These are phyloP conservation scores for Otatea glauca DNA, from an alignment of 176 grass and related monocot species.

Conservation along the genomic window DNA sequence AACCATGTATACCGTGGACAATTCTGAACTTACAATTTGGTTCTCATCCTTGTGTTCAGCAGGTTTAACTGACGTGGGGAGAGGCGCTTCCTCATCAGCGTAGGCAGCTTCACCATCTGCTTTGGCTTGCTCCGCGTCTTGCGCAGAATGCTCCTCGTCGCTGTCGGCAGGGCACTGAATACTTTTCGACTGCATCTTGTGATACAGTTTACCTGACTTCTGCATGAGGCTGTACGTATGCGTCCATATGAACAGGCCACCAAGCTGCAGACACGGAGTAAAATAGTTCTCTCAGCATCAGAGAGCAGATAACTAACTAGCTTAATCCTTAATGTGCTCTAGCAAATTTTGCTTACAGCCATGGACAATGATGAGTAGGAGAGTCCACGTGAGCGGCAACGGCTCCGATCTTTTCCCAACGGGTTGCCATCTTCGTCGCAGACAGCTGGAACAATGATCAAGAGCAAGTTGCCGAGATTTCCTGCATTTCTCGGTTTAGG, in stretches of 20 bases:
- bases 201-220: conserved; percentile 77
- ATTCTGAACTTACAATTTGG: conserved; percentile 59
- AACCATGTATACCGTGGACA: not conserved
- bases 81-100: conserved; percentile 51
- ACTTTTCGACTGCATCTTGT: conserved; percentile 51
- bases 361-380: conserved; percentile 91
- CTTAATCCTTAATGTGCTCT: not conserved
- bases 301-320: not conserved
- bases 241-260: conserved; percentile 89
- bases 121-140: conserved; percentile 21
- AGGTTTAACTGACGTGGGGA: conserved; percentile 45
- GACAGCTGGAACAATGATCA: conserved; percentile 76
- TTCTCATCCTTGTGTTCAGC: conserved; percentile 40
- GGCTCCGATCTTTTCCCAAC: conserved; percentile 46
- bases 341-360: conserved; percentile 60
- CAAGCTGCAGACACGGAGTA: conserved; percentile 58
- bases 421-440: conserved; percentile 81
- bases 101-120: not conserved
- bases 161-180: conserved; percentile 44
- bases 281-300: not conserved
- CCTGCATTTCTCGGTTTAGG: conserved; percentile 45
- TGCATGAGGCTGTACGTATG: conserved; percentile 79
- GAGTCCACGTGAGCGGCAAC: conserved; percentile 60
- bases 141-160: conserved; percentile 28
- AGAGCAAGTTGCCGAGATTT: conserved; percentile 78